Base-by-base conservation (phyloP, 192 early-diverging fungal genomes). In the Backusella circina region DNA sequence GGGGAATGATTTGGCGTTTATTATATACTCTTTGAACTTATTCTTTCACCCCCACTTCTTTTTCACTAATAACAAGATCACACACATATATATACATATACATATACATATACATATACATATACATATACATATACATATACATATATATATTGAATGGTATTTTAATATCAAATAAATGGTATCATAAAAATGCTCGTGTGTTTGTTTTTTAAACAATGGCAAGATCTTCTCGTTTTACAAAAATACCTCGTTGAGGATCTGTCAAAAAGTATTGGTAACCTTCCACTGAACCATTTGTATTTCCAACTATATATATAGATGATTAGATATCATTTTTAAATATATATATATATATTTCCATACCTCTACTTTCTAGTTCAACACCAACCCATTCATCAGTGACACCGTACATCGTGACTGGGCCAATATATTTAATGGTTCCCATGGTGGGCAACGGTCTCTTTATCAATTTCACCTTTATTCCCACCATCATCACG, bases 191-290 rank as follows among this genome's bases (percentile, higher is more conserved):
- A 61, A 57, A 51, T 21, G 15, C 2, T 38, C 10, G 37, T n/a
- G 9, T 23, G 0, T 57, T 21, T 28, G 15, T 28, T 9, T 10
- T 28, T 61, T 28, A 61, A 35, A 41, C 61, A 65, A 74, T 33
- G 10, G 7, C 30, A 28, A 77, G 23, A 16, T 74, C 79, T 36
- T 81, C 66, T 41, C 41, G 38, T 28, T 77, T 65, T 16, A 77
- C 75, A 75, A 81, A 81, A 31, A 81, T 71, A n/a, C 75, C 79
- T 66, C 79, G 67, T 23, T 81, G 79, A 33, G 75, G 72, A 47
- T 81, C 75, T 16, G 79, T 81, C 37, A 77, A 76, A 57, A 81
- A 81, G 26, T 81, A 81, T 9, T 72, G 71, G n/a, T 73, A 65
- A 0, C 75, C 75, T 35, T 81, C 72, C 2, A 74, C 37, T 30